Conservation (phyloP, 306 rosid species). For the Luffa acutangula region DNA sequence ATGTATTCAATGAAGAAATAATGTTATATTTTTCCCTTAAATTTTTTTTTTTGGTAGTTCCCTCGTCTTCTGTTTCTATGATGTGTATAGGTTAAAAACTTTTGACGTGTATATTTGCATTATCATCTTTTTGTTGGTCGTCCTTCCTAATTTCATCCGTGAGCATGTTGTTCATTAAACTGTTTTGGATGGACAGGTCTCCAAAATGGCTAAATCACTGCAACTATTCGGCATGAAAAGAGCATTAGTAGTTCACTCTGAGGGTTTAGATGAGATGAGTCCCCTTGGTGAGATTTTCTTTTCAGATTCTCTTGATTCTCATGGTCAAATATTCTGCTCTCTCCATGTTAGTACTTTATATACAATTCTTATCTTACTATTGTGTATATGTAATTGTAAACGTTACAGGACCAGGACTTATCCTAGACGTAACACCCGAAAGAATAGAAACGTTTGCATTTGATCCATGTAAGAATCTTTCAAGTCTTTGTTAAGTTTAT, state of each 20-base stretch:
- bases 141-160: background rate
- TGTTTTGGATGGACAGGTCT: conserved; percentile 40
- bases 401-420: conserved; percentile 69
- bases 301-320: background rate
- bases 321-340: background rate
- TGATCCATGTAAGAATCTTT: conserved; percentile 70
- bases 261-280: conserved; percentile 94
- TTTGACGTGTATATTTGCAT: background rate
- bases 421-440: conserved; percentile 75
- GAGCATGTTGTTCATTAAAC: conserved; percentile 3
- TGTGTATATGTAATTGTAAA: background rate
- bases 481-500: conserved; percentile 10
- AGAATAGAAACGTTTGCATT: conserved; percentile 61
- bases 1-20: background rate
- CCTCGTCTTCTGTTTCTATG: background rate
- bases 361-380: background rate
- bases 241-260: conserved; percentile 94
- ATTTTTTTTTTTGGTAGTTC: background rate
- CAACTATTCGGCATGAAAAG: conserved; percentile 79
- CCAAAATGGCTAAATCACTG: conserved; percentile 79
- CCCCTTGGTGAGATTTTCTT: conserved; percentile 62
- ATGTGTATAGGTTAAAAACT: background rate
- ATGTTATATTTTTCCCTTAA: background rate
- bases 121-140: background rate
- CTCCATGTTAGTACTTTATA: background rate